Evolutionary conservation across 2,329 filamentous ascomycete genomes (phyloP).

Genomic region (Stemphylium lycopersici): DNA sequence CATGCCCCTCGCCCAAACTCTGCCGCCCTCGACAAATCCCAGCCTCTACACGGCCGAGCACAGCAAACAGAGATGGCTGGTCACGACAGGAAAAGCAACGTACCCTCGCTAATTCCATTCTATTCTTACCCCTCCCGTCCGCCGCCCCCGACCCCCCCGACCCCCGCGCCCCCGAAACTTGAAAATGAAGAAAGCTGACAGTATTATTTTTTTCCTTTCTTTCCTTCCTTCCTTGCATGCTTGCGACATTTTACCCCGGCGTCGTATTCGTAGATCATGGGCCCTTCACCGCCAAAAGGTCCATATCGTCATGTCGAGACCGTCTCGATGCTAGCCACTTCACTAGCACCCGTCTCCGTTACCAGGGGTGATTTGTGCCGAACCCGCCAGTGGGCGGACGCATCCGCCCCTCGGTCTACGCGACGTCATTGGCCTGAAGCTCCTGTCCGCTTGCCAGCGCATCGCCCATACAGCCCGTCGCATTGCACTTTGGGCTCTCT

Average conservation of each 20-base stretch:
- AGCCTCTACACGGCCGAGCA: constrained; percentile 8
- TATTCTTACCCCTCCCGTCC: constrained; percentile 9
- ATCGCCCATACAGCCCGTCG: constrained; percentile 28
- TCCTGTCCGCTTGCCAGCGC: constrained; percentile 34
- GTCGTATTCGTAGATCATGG: no score
- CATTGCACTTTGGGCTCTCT: constrained; percentile 1
- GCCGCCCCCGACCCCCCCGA: background rate
- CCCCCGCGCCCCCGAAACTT: constrained; percentile 1
- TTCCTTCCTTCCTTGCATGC: no score
- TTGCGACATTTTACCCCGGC: no score
- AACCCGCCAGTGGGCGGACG: constrained; percentile 15
- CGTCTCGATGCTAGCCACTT: constrained; percentile 3
- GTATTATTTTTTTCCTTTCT: no score
- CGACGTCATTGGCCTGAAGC: constrained; percentile 21
- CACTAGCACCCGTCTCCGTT: constrained; percentile 19
- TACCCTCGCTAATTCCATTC: background rate
- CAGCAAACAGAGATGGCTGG: constrained; percentile 8
- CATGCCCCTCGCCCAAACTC: constrained; percentile 6
- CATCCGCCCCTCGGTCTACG: constrained; percentile 17
- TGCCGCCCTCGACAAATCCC: constrained; percentile 3
- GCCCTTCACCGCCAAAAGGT: constrained; percentile 12
- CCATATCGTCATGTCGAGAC: constrained; percentile 7
- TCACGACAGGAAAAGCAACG: constrained; percentile 3
- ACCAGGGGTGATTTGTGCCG: constrained; percentile 22
- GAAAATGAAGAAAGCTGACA: background rate